Percentiles rank a stretch among this genome's conserved stretches.
These are phyloP conservation scores for Lasiosphaeriaceae sp. DNA, from an alignment of 495 filamentous ascomycete species.

Conservation along the genomic window DNA sequence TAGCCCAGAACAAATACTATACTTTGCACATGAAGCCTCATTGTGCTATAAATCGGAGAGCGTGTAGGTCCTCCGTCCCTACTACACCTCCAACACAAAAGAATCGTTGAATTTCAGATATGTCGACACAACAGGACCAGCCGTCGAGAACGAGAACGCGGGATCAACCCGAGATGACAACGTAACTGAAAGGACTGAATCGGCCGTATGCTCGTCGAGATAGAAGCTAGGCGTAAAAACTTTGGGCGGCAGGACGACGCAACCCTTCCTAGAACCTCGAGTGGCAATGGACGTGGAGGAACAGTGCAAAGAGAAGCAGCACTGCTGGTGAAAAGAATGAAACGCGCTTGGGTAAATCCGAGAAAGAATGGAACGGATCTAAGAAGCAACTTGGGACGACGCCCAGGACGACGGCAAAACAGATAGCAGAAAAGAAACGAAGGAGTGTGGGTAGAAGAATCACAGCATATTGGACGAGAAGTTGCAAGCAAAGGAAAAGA, in stretches of 20 bases:
- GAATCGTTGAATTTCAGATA: conserved; percentile 1
- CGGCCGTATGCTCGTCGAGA: conserved; percentile 1
- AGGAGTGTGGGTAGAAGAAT: conserved; percentile 1
- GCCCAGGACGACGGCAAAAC: background rate
- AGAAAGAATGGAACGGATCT: background rate
- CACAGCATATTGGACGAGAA: conserved; percentile 1
- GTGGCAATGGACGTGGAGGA: conserved; percentile 11
- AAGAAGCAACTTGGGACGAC: conserved; percentile 5
- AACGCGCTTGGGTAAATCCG: background rate
- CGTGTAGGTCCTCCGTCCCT: conserved; percentile 6
- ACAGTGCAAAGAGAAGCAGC: background rate
- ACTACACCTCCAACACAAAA: conserved; percentile 2
- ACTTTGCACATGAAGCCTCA: conserved; percentile 32
- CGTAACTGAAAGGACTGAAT: conserved; percentile 9
- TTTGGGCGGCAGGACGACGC: background rate
- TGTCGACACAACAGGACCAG: conserved; percentile 16
- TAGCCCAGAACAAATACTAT: conserved; percentile 33
- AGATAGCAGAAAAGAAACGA: conserved; percentile 11
- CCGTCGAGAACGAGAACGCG: conserved; percentile 13
- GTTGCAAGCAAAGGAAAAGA: background rate
- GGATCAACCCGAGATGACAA: conserved; percentile 30
- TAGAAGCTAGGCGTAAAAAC: background rate
- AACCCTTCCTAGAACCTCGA: too few species aligned
- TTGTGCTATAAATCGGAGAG: conserved; percentile 24
- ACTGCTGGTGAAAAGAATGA: conserved; percentile 1